Evolutionary conservation across 2,329 filamentous ascomycete species (phyloP).

Genomic region (Colletotrichum acutatum): DNA sequence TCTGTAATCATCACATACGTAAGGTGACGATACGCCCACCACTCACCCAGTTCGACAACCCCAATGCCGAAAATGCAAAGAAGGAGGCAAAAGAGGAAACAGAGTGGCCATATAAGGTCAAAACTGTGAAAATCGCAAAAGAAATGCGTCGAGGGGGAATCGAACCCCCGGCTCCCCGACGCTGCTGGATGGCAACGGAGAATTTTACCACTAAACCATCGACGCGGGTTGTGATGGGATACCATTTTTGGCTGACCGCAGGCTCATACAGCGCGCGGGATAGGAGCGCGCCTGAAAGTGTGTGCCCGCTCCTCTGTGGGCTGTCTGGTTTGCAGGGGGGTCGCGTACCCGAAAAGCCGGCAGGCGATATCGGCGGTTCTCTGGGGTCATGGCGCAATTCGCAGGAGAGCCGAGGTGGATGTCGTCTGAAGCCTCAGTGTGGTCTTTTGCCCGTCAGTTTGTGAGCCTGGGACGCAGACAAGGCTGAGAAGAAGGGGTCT

Average conservation of each 20-base stretch:
- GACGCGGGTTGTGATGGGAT: neutral
- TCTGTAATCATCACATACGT: no score
- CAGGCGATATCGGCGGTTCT: neutral
- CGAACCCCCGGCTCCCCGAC: constrained; percentile 19
- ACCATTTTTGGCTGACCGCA: fast-evolving
- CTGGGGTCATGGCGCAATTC: neutral
- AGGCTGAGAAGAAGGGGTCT: neutral
- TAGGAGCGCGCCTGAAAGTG: no score
- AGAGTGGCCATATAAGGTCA: no score
- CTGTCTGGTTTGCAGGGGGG: neutral
- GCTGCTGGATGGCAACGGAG: constrained; percentile 14
- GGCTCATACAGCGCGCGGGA: fast-evolving
- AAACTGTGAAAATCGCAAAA: neutral
- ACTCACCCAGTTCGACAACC: no score
- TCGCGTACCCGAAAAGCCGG: neutral
- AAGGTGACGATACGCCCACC: no score
- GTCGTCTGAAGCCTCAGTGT: neutral
- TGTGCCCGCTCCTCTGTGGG: neutral
- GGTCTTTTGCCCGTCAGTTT: neutral
- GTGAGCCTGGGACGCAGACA: neutral
- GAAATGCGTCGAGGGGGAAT: constrained; percentile 7
- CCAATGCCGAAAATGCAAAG: no score
- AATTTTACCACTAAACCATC: constrained; percentile 21
- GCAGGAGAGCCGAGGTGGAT: neutral
- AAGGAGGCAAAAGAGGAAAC: no score